Evolutionary conservation across 805 yeast genomes (phyloP).

Genomic region (Dipodascus albidus): DNA sequence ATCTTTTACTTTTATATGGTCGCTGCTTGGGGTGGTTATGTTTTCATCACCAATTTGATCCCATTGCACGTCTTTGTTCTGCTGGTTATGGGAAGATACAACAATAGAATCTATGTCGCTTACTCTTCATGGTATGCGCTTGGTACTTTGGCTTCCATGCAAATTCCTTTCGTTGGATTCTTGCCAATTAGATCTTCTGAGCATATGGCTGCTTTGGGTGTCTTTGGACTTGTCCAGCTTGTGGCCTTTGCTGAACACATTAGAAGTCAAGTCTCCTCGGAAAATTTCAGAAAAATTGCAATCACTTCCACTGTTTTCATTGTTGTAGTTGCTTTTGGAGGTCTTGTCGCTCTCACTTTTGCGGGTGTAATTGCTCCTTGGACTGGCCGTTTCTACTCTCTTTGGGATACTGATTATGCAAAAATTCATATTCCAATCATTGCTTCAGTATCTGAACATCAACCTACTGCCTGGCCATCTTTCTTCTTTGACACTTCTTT

Average conservation of each 20-base stretch:
- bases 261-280: constrained; percentile 56
- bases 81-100: constrained; percentile 89
- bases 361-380: constrained; percentile 96
- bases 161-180: constrained; percentile 97
- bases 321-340: constrained; percentile 52
- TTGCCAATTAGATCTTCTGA: constrained; percentile 94
- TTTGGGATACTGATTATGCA: constrained; percentile 98
- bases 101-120: constrained; percentile 71
- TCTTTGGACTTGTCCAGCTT: constrained; percentile 87
- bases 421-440: constrained; percentile 97
- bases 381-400: constrained; percentile 97
- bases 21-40: constrained; percentile 99
- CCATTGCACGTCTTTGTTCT: constrained; percentile 91
- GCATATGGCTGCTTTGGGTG: constrained; percentile 97
- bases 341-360: constrained; percentile 69
- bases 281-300: constrained; percentile 46
- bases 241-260: constrained; percentile 79
- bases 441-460: constrained; percentile 98
- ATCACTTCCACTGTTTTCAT: constrained; percentile 46
- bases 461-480: constrained; percentile 99
- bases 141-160: constrained; percentile 97
- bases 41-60: constrained; percentile 92
- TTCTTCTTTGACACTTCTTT: constrained; percentile 90
- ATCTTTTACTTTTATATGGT: constrained; percentile 95
- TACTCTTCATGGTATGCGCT: constrained; percentile 95